Percentiles rank a stretch among this genome's conserved stretches.
Conservation (phyloP, 1,284 basidiomycete species). For the Clitocybe nebularis region DNA sequence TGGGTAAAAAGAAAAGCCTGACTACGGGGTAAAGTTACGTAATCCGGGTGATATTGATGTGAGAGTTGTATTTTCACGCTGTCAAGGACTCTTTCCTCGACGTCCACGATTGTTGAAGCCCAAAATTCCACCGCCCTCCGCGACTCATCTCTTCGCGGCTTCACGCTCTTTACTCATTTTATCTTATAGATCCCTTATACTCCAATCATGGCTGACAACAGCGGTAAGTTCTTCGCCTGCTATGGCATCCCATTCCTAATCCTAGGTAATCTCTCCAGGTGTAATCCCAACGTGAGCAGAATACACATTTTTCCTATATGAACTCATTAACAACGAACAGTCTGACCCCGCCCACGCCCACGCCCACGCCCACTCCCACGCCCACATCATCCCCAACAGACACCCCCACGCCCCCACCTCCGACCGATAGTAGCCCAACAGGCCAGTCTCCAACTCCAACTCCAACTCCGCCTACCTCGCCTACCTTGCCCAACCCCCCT, state of each 20-base stretch:
- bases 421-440: not conserved
- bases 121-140: conserved; percentile 1
- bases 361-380: not conserved
- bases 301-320: not conserved
- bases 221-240: not conserved
- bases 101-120: not conserved
- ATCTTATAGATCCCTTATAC: not conserved
- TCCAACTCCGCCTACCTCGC: not conserved
- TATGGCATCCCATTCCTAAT: too few relatives aligned
- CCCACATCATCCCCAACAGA: not conserved
- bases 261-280: too few relatives aligned
- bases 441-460: not conserved
- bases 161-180: not conserved
- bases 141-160: not conserved
- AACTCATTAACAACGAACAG: not conserved
- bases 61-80: not conserved
- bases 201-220: not conserved
- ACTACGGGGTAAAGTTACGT: not conserved
- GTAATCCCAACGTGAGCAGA: not conserved
- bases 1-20: too few relatives aligned
- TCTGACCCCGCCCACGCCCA: not conserved
- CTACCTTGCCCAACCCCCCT: not conserved
- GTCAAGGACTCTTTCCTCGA: not conserved
- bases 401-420: not conserved
- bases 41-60: not conserved